Conservation (phyloP, 805 yeast genomes). For the Suhomyces xylopsoci region DNA sequence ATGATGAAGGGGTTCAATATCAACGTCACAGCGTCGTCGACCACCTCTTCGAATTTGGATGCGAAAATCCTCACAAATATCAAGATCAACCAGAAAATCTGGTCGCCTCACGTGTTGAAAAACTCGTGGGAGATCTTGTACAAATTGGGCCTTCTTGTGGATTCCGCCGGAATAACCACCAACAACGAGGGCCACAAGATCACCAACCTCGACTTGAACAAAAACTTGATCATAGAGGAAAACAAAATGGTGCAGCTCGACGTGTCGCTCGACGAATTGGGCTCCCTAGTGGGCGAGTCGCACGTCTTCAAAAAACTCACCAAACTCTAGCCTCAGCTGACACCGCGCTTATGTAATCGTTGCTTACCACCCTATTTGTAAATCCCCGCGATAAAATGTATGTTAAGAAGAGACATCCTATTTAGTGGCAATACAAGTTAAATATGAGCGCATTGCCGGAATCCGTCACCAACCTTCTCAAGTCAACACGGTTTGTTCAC, state of each 20-base stretch:
- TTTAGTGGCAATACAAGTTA: not conserved
- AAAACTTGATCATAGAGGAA: conserved; percentile 37
- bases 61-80: conserved; percentile 30
- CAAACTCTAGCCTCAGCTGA: conserved; percentile 11
- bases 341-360: not conserved
- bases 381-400: not conserved
- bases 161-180: conserved; percentile 41
- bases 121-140: conserved; percentile 74
- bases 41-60: conserved; percentile 36
- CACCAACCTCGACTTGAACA: conserved; percentile 26
- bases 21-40: conserved; percentile 30
- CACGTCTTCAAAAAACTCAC: conserved; percentile 21
- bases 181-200: conserved; percentile 37
- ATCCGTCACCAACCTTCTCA: conserved; percentile 43
- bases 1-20: conserved; percentile 47
- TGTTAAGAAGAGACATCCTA: not conserved
- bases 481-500: conserved; percentile 70
- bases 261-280: conserved; percentile 49
- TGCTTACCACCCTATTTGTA: not conserved
- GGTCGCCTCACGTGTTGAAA: conserved; percentile 60
- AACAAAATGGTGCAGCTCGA: conserved; percentile 51
- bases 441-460: conserved; percentile 25
- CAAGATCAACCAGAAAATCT: conserved; percentile 43
- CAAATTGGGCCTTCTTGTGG: conserved; percentile 51
- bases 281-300: conserved; percentile 25